phyloP scores from a whole-genome alignment of 345 rosid genomes.

The Hibiscus tridactylites region DNA sequence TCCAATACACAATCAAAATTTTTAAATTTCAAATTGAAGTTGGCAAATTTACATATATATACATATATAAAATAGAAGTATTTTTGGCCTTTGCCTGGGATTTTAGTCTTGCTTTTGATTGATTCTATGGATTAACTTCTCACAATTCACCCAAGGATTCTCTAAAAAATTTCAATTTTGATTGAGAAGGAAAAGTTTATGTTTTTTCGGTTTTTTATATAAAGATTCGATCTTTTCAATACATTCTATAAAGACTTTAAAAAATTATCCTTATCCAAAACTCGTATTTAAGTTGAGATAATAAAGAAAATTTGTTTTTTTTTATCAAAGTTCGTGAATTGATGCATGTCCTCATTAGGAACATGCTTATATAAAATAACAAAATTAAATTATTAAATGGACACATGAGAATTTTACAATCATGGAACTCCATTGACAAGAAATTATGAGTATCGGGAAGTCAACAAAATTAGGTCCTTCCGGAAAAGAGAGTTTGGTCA shows the following conservation, averaged over 20 bases:
- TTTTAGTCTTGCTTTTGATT: too few species aligned
- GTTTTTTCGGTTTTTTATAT: not conserved
- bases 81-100: not conserved
- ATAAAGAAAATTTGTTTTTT: not conserved
- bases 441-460: not conserved
- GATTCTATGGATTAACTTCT: too few species aligned
- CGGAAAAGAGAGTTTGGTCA: not conserved
- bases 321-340: too few species aligned
- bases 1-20: not conserved
- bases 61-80: not conserved
- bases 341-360: not conserved
- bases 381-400: not conserved
- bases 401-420: not conserved
- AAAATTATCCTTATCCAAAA: not conserved
- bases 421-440: too few species aligned
- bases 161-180: not conserved
- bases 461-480: slow-evolving; percentile 7
- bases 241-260: too few species aligned
- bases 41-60: not conserved
- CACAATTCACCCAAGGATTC: not conserved
- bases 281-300: not conserved
- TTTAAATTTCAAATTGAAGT: not conserved
- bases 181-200: not conserved
- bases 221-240: not conserved
- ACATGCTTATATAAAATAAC: not conserved